phyloP scores from a whole-genome alignment of 176 grass and related monocot genomes.

The Triticum aestivum region IWGSC_CS_RefSeq_v2.1 NC_057807.1:439048488-439048987 shows the following conservation, averaged over 20 bases:
- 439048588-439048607: not conserved
- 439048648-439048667: not conserved
- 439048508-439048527: too few relatives aligned
- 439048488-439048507: too few relatives aligned
- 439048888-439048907: not conserved
- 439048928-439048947: not conserved
- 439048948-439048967: not conserved
- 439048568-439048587: not conserved
- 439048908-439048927: not conserved
- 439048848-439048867: not conserved
- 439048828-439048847: not conserved
- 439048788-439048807: not conserved
- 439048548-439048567: too few relatives aligned
- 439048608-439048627: too few relatives aligned
- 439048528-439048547: too few relatives aligned
- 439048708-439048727: too few relatives aligned
- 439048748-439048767: too few relatives aligned
- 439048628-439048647: too few relatives aligned
- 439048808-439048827: not conserved
- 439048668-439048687: not conserved
- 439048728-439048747: too few relatives aligned
- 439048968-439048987: not conserved
- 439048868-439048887: not conserved
- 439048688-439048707: not conserved
- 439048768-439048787: too few relatives aligned